Conservation (phyloP, 202 grass and related monocot species). For the Zizania palustris region DNA sequence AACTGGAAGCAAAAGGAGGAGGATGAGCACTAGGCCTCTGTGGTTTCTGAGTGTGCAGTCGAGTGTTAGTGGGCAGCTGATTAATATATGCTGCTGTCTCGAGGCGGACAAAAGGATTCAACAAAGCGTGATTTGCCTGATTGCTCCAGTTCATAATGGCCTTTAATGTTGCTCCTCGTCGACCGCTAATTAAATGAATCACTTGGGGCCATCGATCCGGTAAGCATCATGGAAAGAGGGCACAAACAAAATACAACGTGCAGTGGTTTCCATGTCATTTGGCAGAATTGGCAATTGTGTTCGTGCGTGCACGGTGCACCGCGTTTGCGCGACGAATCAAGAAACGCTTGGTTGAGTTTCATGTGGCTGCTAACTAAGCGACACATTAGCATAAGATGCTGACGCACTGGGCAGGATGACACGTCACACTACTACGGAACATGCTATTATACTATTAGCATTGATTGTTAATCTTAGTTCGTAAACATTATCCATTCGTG, state of each 20-base stretch:
- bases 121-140: slow-evolving; percentile 31
- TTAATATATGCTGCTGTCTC: slow-evolving; percentile 13
- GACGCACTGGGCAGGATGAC: too few species aligned
- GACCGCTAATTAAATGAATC: neutral
- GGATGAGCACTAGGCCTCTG: slow-evolving; percentile 21
- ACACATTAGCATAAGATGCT: too few species aligned
- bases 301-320: too few species aligned
- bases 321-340: too few species aligned
- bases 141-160: slow-evolving; percentile 33
- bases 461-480: too few species aligned
- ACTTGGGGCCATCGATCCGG: too few species aligned
- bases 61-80: slow-evolving; percentile 37
- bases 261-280: slow-evolving; percentile 46
- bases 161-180: slow-evolving; percentile 2
- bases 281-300: too few species aligned
- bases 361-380: too few species aligned
- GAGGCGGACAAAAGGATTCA: slow-evolving; percentile 19
- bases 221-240: slow-evolving; percentile 27
- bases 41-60: slow-evolving; percentile 38
- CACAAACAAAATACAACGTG: slow-evolving; percentile 30
- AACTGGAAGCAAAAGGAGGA: slow-evolving; percentile 39
- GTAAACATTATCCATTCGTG: too few species aligned
- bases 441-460: too few species aligned
- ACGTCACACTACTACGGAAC: too few species aligned
- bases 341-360: too few species aligned